These are phyloP conservation scores for Colletotrichum coccodes DNA, from an alignment of 2,329 filamentous ascomycete species.

Conservation along the genomic window DNA sequence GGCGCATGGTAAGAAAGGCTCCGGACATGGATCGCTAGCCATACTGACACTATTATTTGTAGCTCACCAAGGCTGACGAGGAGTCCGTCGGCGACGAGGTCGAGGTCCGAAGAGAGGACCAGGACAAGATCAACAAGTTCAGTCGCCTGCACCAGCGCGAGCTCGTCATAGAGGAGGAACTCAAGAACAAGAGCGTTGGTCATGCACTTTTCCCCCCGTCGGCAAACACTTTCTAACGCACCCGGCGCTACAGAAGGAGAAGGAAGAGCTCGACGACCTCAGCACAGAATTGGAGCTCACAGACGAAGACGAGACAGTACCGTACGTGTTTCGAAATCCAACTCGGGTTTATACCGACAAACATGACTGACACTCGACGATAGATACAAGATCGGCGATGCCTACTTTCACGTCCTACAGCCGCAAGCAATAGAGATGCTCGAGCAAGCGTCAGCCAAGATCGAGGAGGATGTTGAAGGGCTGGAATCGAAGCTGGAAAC, in stretches of 20 bases:
- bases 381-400: conserved; percentile 97
- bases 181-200: conserved; percentile 81
- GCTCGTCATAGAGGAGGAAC: conserved; percentile 79
- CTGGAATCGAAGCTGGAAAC: conserved; percentile 81
- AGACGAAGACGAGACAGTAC: conserved; percentile 93
- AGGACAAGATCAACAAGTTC: conserved; percentile 99
- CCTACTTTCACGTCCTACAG: conserved; percentile 88
- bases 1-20: conserved; percentile 64
- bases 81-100: conserved; percentile 81
- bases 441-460: conserved; percentile 72
- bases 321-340: conserved; percentile 61
- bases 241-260: conserved; percentile 79
- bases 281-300: conserved; percentile 91
- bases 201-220: accelerated
- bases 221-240: conserved; percentile 26
- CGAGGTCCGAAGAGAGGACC: conserved; percentile 94
- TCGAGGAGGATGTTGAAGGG: conserved; percentile 79
- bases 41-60: conserved; percentile 25
- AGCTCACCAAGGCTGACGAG: conserved; percentile 97
- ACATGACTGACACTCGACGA: not conserved
- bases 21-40: not conserved
- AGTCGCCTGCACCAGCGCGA: conserved; percentile 93
- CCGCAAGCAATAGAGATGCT: conserved; percentile 90
- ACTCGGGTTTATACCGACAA: not conserved
- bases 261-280: conserved; percentile 96